Evolutionary conservation across 306 rosid genomes (phyloP).

Genomic region (Leucaena leucocephala): DNA sequence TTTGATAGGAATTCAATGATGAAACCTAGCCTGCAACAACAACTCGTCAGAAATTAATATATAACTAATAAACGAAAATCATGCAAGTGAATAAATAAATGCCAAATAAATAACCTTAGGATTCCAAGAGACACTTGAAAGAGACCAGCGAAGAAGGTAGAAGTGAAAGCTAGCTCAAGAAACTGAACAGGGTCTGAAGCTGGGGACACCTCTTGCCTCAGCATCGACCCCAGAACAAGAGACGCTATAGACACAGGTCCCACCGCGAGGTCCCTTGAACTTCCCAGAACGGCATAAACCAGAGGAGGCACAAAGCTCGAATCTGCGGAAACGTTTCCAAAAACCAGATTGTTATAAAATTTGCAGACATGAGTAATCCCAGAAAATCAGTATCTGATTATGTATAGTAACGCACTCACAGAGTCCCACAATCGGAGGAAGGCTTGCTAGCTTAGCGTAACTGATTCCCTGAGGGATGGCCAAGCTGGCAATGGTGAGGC

Average conservation of each 20-base stretch:
- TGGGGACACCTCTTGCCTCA: slow-evolving; percentile 83
- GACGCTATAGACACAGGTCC: slow-evolving; percentile 99
- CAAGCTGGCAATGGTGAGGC: slow-evolving; percentile 96
- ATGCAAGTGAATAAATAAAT: background rate
- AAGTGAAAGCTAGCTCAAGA: slow-evolving; percentile 80
- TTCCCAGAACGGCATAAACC: slow-evolving; percentile 89
- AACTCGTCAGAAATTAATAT: background rate
- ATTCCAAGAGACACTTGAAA: slow-evolving; percentile 91
- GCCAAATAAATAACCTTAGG: slow-evolving; percentile 49
- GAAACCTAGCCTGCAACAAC: slow-evolving; percentile 74
- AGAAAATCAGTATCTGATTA: background rate
- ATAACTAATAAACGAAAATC: background rate
- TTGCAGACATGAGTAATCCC: background rate
- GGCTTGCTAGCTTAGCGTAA: slow-evolving; percentile 90
- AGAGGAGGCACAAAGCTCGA: slow-evolving; percentile 98
- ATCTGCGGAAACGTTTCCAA: slow-evolving; percentile 47
- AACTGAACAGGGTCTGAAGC: slow-evolving; percentile 61
- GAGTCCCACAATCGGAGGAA: slow-evolving; percentile 94
- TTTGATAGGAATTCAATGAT: slow-evolving; percentile 89
- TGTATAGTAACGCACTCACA: slow-evolving; percentile 54
- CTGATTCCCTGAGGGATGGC: slow-evolving; percentile 99
- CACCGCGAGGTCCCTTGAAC: slow-evolving; percentile 93
- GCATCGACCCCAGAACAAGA: slow-evolving; percentile 86
- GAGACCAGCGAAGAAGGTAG: slow-evolving; percentile 88
- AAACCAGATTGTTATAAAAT: background rate